phyloP scores from a whole-genome alignment of 495 filamentous ascomycete genomes.

The Penicillium arizonense region DNA sequence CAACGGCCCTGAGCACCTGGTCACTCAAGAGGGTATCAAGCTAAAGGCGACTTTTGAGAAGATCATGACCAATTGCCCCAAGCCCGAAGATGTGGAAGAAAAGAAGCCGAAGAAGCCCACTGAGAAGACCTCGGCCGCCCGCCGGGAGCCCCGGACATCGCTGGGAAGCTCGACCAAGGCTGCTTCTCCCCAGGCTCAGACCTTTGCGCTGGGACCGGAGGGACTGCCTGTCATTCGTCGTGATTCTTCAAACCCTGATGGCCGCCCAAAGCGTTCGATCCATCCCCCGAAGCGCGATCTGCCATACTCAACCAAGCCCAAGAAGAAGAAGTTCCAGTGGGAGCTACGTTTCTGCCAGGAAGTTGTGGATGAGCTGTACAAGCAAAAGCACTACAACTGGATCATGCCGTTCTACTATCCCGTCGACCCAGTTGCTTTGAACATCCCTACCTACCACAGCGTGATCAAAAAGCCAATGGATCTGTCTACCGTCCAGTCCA shows the following conservation, averaged over 20 bases:
- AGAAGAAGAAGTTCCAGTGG: slow-evolving; percentile 87
- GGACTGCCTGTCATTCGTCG: slow-evolving; percentile 91
- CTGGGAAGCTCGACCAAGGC: slow-evolving; percentile 37
- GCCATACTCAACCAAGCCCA: slow-evolving; percentile 77
- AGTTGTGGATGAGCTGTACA: slow-evolving; percentile 73
- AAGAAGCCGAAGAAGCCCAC: slow-evolving; percentile 58
- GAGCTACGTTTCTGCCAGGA: slow-evolving; percentile 90
- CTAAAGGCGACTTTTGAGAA: slow-evolving; percentile 61
- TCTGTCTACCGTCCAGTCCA: slow-evolving; percentile 69
- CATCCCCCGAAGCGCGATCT: slow-evolving; percentile 89
- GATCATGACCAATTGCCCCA: slow-evolving; percentile 51
- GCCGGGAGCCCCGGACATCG: slow-evolving; percentile 53
- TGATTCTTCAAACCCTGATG: slow-evolving; percentile 72
- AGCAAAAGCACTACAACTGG: slow-evolving; percentile 63
- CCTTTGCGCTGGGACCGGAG: slow-evolving; percentile 80
- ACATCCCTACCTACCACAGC: slow-evolving; percentile 90
- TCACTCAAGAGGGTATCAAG: slow-evolving; percentile 60
- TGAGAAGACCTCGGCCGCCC: slow-evolving; percentile 48
- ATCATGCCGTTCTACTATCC: slow-evolving; percentile 73
- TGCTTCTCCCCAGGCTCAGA: slow-evolving; percentile 54
- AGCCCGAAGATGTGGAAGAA: slow-evolving; percentile 55
- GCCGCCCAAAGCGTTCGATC: slow-evolving; percentile 89
- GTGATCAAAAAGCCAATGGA: slow-evolving; percentile 98
- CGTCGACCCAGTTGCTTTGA: slow-evolving; percentile 90
- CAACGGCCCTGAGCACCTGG: slow-evolving; percentile 74